Percentiles rank a stretch among this genome's conserved stretches.
phyloP scores from a whole-genome alignment of 2,329 filamentous ascomycete genomes.

The Mollisiaceae sp. region DNA sequence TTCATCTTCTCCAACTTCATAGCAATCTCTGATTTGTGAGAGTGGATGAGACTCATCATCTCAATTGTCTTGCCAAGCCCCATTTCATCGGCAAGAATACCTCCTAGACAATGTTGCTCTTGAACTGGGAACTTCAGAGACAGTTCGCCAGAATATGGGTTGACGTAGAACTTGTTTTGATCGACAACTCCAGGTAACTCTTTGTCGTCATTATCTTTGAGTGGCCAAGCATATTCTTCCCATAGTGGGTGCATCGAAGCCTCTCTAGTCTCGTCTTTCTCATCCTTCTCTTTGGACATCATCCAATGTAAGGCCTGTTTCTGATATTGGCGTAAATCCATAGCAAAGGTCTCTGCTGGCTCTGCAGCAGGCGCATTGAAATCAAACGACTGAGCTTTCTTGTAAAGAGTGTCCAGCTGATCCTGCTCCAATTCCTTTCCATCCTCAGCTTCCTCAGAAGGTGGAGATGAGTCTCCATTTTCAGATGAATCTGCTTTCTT shows the following conservation, averaged over 20 bases:
- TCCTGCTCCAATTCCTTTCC: slow-evolving; percentile 93
- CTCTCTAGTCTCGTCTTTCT: slow-evolving; percentile 68
- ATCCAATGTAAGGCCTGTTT: slow-evolving; percentile 97
- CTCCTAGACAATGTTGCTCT: slow-evolving; percentile 92
- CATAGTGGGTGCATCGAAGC: slow-evolving; percentile 94
- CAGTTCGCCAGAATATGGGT: slow-evolving; percentile 94
- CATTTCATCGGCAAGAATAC: slow-evolving; percentile 96
- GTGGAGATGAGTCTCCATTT: slow-evolving; percentile 50
- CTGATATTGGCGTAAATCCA: slow-evolving; percentile 89
- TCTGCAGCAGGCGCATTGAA: slow-evolving; percentile 89
- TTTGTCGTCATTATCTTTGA: slow-evolving; percentile 84
- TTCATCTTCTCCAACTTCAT: slow-evolving; percentile 43
- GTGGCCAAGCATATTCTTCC: slow-evolving; percentile 94
- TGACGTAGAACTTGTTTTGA: slow-evolving; percentile 85
- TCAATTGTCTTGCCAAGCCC: slow-evolving; percentile 98
- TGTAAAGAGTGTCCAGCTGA: slow-evolving; percentile 91
- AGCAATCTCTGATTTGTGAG: slow-evolving; percentile 69
- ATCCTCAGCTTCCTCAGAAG: slow-evolving; percentile 67
- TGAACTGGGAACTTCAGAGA: slow-evolving; percentile 91
- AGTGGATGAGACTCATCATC: slow-evolving; percentile 92
- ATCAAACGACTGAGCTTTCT: slow-evolving; percentile 95
- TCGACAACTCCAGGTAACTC: slow-evolving; percentile 68
- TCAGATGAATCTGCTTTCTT: slow-evolving; percentile 41
- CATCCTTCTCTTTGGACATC: slow-evolving; percentile 87
- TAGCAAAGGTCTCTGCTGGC: slow-evolving; percentile 78